A percentile compares a stretch with the other conserved stretches of the same genome.
These are phyloP conservation scores for Hypoxylon fragiforme DNA, from an alignment of 495 filamentous ascomycete species.

Conservation along the genomic window DNA sequence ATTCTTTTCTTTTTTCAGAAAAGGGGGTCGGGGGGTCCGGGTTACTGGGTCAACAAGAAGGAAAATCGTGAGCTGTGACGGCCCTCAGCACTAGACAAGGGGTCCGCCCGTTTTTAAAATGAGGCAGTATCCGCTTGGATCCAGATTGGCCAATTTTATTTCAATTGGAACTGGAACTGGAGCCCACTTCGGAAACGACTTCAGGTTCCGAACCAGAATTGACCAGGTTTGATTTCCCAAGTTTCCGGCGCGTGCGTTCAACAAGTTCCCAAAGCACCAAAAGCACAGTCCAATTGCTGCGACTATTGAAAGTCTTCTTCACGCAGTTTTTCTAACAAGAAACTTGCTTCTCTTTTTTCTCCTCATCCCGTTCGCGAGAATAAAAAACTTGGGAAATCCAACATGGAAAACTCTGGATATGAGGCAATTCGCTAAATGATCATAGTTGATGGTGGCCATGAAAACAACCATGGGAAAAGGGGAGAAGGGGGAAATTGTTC, in stretches of 20 bases:
- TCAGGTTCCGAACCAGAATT: constrained; percentile 10
- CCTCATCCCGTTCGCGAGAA: neutral
- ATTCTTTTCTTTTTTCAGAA: no score
- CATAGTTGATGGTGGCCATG: no score
- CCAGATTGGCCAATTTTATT: constrained; percentile 27
- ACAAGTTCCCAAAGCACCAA: no score
- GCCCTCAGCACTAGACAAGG: constrained; percentile 12
- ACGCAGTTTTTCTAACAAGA: neutral
- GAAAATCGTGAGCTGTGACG: constrained; percentile 3
- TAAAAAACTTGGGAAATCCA: no score
- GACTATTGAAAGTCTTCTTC: neutral
- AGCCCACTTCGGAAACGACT: constrained; percentile 12
- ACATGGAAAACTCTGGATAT: no score
- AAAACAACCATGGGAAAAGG: no score
- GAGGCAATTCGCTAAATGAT: no score
- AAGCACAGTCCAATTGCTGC: neutral
- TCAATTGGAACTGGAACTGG: constrained; percentile 10
- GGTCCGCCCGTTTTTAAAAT: neutral
- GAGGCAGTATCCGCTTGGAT: neutral
- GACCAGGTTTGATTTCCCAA: neutral
- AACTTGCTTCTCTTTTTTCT: neutral
- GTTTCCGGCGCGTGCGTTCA: neutral
- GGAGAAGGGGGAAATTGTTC: constrained; percentile 6
- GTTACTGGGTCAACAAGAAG: constrained; percentile 26
- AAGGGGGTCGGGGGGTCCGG: no score